Percentiles rank a stretch among this genome's conserved stretches.
phyloP scores from a whole-genome alignment of 1,139 yeast genomes.

The Blastobotrys capitulatus region DNA sequence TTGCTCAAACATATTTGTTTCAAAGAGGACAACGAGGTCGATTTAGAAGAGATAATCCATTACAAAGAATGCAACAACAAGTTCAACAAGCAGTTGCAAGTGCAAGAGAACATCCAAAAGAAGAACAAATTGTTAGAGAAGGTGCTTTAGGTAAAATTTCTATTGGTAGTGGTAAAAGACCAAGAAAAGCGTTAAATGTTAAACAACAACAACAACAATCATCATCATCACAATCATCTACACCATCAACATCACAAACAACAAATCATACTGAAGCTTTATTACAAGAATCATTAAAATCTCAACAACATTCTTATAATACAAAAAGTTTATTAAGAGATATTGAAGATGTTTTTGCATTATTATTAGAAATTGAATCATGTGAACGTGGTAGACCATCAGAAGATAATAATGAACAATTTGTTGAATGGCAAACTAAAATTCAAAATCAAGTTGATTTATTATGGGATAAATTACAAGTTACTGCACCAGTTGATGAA shows the following conservation, averaged over 20 bases:
- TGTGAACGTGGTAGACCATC: slow-evolving; percentile 55
- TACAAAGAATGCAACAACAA: slow-evolving; percentile 98
- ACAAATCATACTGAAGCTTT: slow-evolving; percentile 56
- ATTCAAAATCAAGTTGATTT: slow-evolving; percentile 30
- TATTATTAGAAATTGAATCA: slow-evolving; percentile 76
- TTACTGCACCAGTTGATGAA: slow-evolving; percentile 47
- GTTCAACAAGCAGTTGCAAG: slow-evolving; percentile 95
- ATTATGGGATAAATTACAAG: slow-evolving; percentile 76
- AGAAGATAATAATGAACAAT: slow-evolving; percentile 34
- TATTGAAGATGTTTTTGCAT: slow-evolving; percentile 74
- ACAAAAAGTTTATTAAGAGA: slow-evolving; percentile 23
- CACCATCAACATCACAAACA: no score
- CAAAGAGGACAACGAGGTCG: slow-evolving; percentile 88
- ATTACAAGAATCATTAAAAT: not conserved
- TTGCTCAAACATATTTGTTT: slow-evolving; percentile 92
- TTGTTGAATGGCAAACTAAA: slow-evolving; percentile 30
- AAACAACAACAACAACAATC: no score
- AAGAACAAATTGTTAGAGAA: slow-evolving; percentile 65
- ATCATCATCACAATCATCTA: no score
- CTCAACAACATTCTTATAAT: slow-evolving; percentile 4
- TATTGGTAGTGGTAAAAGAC: slow-evolving; percentile 75
- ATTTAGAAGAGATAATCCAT: slow-evolving; percentile 70
- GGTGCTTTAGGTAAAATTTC: slow-evolving; percentile 91
- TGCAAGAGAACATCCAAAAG: slow-evolving; percentile 84
- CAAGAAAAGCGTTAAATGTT: slow-evolving; percentile 80